Base-by-base conservation (phyloP, 371 early-diverging fungal species). In the Apophysomyces variabilis region DNA sequence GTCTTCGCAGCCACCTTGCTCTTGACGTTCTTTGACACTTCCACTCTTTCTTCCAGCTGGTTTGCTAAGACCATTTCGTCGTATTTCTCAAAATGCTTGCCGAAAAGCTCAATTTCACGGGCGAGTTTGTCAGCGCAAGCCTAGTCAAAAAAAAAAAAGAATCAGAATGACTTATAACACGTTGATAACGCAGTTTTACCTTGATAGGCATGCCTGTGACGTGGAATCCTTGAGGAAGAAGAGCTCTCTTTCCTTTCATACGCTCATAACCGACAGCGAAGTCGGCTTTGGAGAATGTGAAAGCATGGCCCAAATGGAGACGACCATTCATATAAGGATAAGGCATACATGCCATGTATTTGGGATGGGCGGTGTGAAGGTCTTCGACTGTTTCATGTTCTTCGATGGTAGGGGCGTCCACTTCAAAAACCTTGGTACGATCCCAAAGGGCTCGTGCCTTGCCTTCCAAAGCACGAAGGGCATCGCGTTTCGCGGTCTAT, bases 181-280 rank as follows among this genome's bases (percentile, higher is more conserved):
- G 14, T 9, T 26, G 4, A 14, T n/a, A 57, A 18, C 35, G 4
- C 26, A 4, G 43, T 18, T 64, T 68, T 84, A 93, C 94, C 85
- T 98, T 97, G 83, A 99, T 99, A 45, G 99, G 99, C 99, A 99
- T 99, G 64, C 99, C 99, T 5, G 99, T 99, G 69, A 95, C 95
- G 78, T 99, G 99, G 90, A 99, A 99, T 46, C 98, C 98, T 73
- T 99, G 95, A 36, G 99, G 99, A 66, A 99, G 96, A 64, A 99
- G 87, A 56, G 92, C 95, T 59, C 93, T 89, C 82, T 95, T 98
- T 57, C 99, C 99, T 81, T 94, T 86, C 76, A 99, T 78, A 68
- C 96, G 90, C 69, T 97, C 92, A 79, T 93, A 99, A 50, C 98
- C 95, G 11, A 89, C 85, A 18, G 95, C 91, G 77, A 99, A 99